phyloP scores from a whole-genome alignment of 768 basidiomycete genomes.

The Termitomyces sp. region DNA sequence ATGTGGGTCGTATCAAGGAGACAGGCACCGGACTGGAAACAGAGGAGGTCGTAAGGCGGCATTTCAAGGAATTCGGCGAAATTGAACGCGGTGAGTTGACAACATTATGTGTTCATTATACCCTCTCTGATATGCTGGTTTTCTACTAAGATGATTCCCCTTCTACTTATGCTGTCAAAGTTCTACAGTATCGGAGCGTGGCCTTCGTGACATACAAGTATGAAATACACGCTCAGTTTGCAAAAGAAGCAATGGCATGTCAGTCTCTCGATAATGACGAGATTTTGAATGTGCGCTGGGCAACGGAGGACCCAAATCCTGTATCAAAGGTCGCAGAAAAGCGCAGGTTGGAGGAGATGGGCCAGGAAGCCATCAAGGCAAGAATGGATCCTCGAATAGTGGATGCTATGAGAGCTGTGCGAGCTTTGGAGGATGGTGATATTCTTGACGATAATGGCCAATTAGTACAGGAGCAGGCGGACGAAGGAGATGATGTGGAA shows the following conservation, averaged over 20 bases:
- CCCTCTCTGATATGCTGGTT: neutral
- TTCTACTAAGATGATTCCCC: constrained; percentile 20
- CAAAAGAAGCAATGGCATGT: constrained; percentile 98
- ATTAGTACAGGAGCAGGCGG: constrained; percentile 22
- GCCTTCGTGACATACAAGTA: constrained; percentile 94
- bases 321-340: constrained; percentile 84
- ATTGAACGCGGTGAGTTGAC: constrained; percentile 78
- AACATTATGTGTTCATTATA: neutral
- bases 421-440: constrained; percentile 85
- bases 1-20: constrained; percentile 92
- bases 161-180: constrained; percentile 55
- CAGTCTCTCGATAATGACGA: constrained; percentile 97
- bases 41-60: constrained; percentile 83
- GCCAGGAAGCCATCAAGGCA: constrained; percentile 81
- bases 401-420: constrained; percentile 80
- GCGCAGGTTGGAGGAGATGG: constrained; percentile 73
- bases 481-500: constrained; percentile 27
- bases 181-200: constrained; percentile 90
- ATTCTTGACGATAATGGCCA: constrained; percentile 34
- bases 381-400: constrained; percentile 85
- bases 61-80: constrained; percentile 95
- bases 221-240: constrained; percentile 88
- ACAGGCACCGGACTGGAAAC: constrained; percentile 85
- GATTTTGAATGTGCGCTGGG: constrained; percentile 98
- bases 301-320: constrained; percentile 98